phyloP scores from a whole-genome alignment of 352 stramenopile species.

The Globisporangium acanthophoron region DNA sequence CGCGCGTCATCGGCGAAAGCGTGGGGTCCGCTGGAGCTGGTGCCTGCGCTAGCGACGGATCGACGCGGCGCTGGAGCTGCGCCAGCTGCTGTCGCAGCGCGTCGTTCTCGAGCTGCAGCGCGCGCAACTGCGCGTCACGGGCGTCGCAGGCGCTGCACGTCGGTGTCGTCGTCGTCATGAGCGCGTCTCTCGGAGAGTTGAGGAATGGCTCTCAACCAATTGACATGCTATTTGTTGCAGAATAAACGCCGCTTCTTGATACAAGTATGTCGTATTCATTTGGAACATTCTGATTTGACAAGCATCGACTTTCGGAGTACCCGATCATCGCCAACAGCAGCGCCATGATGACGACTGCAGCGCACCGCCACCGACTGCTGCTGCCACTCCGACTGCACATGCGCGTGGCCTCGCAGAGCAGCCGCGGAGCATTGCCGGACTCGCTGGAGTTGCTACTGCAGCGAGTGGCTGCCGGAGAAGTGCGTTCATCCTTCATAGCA shows the following conservation, averaged over 20 bases:
- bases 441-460: constrained; percentile 34
- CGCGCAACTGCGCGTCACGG: constrained; percentile 25
- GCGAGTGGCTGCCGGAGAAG: constrained; percentile 48
- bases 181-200: background rate
- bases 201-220: background rate
- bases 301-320: background rate
- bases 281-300: background rate
- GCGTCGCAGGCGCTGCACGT: constrained; percentile 11
- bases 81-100: constrained; percentile 11
- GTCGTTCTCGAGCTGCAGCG: constrained; percentile 13
- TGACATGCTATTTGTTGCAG: background rate
- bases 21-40: background rate
- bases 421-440: background rate
- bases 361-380: background rate
- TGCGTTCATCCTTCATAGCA: constrained; percentile 8
- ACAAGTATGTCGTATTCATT: background rate
- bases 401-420: background rate
- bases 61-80: constrained; percentile 1
- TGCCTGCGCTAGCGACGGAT: background rate
- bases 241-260: background rate
- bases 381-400: background rate
- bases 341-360: background rate
- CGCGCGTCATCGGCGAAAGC: constrained; percentile 32
- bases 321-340: background rate
- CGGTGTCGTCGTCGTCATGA: background rate